Evolutionary conservation across 495 filamentous ascomycete genomes (phyloP).

Genomic region (Pyrenopolyporus hunteri): DNA sequence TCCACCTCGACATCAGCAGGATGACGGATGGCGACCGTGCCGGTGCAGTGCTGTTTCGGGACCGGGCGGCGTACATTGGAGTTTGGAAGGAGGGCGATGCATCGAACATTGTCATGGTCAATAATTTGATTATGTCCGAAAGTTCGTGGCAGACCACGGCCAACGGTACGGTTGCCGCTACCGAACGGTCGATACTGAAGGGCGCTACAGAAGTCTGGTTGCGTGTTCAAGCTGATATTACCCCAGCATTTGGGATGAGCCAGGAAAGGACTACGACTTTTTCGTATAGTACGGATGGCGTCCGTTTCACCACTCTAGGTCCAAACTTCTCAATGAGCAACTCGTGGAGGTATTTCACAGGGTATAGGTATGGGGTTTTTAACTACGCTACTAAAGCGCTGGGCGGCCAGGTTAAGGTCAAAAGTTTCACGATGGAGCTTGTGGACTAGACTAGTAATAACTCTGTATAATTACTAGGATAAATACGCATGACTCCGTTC

Average conservation of each 20-base stretch:
- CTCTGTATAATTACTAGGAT: too few relatives aligned
- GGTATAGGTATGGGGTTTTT: slow-evolving; percentile 64
- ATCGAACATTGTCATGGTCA: slow-evolving; percentile 33
- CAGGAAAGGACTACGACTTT: slow-evolving; percentile 45
- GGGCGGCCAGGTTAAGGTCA: slow-evolving; percentile 53
- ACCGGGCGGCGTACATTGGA: slow-evolving; percentile 59
- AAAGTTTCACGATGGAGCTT: too few relatives aligned
- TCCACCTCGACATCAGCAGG: slow-evolving; percentile 51
- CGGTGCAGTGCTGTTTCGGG: slow-evolving; percentile 58
- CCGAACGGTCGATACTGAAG: slow-evolving; percentile 25
- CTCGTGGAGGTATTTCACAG: slow-evolving; percentile 59
- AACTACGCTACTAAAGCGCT: slow-evolving; percentile 61
- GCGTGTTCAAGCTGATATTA: slow-evolving; percentile 33
- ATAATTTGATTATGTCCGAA: slow-evolving; percentile 30
- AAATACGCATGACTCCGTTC: too few relatives aligned
- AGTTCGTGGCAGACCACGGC: slow-evolving; percentile 50
- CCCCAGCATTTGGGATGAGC: too few relatives aligned
- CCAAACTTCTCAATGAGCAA: slow-evolving; percentile 49
- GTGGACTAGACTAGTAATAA: too few relatives aligned
- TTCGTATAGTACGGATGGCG: slow-evolving; percentile 59
- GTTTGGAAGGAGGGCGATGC: slow-evolving; percentile 42
- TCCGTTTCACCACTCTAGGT: slow-evolving; percentile 52
- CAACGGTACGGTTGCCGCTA: slow-evolving; percentile 48
- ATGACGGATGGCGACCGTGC: slow-evolving; percentile 60
- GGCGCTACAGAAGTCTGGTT: slow-evolving; percentile 50